Conservation (phyloP, 345 rosid species). For the Eucalyptus cloeziana region DNA sequence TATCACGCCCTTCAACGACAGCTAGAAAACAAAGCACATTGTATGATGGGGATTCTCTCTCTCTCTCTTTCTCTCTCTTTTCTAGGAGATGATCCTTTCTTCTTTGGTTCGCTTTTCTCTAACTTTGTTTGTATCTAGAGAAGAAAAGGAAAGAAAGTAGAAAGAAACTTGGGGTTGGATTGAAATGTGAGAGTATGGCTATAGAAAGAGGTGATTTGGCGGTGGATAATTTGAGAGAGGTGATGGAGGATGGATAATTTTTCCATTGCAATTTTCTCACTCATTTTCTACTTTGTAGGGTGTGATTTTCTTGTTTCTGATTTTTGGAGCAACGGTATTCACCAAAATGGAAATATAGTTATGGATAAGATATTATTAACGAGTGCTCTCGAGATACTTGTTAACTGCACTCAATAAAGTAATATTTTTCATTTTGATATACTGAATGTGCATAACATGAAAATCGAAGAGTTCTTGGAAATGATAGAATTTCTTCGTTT, state of each 20-base stretch:
- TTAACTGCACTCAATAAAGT: not conserved
- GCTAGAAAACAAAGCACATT: not conserved
- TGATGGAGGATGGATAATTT: not conserved
- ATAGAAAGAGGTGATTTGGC: not conserved
- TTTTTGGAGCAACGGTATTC: not conserved
- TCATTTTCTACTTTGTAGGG: not conserved
- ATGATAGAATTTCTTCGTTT: not conserved
- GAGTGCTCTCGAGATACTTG: not conserved
- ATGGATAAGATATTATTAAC: fast-evolving
- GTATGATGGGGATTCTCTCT: not conserved
- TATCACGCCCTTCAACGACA: not conserved
- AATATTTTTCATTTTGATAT: not conserved
- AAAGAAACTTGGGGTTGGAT: not conserved
- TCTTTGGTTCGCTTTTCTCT: not conserved
- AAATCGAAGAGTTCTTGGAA: not conserved
- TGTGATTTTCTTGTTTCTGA: not conserved
- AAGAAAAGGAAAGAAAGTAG: not conserved
- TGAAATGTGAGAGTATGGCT: not conserved
- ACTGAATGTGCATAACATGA: fast-evolving
- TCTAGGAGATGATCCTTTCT: not conserved
- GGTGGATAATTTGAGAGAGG: not conserved
- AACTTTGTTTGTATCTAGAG: not conserved
- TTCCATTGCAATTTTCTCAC: not conserved
- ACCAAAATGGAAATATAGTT: fast-evolving
- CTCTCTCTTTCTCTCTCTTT: not conserved